Evolutionary conservation across 225 moss, liverwort and hornwort species (phyloP).

Genomic region (Pseudoscleropodium purum): DNA sequence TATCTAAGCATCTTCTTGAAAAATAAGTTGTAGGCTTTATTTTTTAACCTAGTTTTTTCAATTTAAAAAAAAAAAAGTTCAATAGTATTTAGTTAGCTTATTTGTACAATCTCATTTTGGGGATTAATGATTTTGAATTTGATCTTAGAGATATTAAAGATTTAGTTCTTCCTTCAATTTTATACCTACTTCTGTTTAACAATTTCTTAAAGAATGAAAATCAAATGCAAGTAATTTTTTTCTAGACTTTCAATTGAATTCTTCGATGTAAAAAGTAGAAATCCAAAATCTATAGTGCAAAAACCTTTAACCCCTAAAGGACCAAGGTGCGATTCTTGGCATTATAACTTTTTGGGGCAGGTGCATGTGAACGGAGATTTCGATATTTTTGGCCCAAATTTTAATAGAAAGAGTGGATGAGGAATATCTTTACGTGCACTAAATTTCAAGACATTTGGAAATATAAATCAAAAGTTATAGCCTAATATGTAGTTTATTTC

Average conservation of each 20-base stretch:
- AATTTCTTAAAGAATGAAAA: not conserved
- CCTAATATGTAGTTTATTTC: too few species aligned
- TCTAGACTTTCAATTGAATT: not conserved
- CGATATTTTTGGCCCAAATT: too few species aligned
- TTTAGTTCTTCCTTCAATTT: not conserved
- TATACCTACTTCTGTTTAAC: not conserved
- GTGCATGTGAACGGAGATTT: too few species aligned
- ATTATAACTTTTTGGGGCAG: too few species aligned
- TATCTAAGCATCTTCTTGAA: not conserved
- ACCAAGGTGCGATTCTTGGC: too few species aligned
- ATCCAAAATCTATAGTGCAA: not conserved
- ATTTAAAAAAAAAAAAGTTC: not conserved
- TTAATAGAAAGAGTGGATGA: too few species aligned
- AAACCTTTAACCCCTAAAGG: too few species aligned
- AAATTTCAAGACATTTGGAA: too few species aligned
- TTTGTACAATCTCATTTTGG: not conserved
- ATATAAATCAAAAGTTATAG: too few species aligned
- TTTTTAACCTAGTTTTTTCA: rapidly evolving
- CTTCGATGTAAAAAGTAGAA: not conserved
- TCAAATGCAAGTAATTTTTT: not conserved
- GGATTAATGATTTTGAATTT: not conserved
- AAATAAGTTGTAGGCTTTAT: not conserved
- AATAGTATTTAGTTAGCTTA: rapidly evolving
- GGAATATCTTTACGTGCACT: too few species aligned
- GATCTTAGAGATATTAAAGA: not conserved